Conservation (phyloP, 83 land plant genomes). For the Picea abies region DNA sequence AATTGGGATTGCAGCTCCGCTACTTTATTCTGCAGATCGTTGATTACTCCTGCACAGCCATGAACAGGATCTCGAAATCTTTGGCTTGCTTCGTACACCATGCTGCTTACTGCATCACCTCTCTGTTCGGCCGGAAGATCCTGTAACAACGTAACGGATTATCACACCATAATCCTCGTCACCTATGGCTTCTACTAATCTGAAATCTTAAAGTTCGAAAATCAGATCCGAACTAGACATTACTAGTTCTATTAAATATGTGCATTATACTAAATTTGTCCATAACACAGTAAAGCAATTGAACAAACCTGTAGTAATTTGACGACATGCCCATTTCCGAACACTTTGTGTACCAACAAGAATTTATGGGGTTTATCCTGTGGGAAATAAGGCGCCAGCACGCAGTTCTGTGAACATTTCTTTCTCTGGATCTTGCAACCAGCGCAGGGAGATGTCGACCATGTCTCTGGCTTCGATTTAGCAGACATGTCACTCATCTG, state of each 20-base stretch:
- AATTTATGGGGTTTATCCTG: slow-evolving; percentile 37
- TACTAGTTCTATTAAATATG: no score
- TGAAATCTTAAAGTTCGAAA: no score
- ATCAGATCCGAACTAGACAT: no score
- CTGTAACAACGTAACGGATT: neutral
- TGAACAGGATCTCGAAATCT: slow-evolving; percentile 28
- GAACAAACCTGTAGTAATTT: slow-evolving; percentile 30
- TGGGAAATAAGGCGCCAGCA: slow-evolving; percentile 16
- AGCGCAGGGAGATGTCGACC: slow-evolving; percentile 9
- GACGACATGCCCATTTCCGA: slow-evolving; percentile 40
- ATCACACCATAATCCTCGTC: no score
- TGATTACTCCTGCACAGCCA: slow-evolving; percentile 35
- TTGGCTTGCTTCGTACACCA: slow-evolving; percentile 37
- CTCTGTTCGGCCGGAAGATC: neutral
- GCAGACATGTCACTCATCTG: no score
- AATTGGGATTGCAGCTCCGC: slow-evolving; percentile 26
- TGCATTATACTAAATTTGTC: no score
- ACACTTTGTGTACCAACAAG: slow-evolving; percentile 36
- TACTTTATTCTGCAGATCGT: slow-evolving; percentile 27
- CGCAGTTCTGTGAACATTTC: slow-evolving; percentile 21
- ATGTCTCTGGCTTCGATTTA: no score
- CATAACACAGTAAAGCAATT: no score
- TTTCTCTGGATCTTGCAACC: neutral
- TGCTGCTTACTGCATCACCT: slow-evolving; percentile 17
- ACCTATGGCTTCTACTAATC: no score